These are phyloP conservation scores for Protomyces gravidus DNA, from an alignment of 1,139 yeast genomes.

Conservation along the genomic window DNA sequence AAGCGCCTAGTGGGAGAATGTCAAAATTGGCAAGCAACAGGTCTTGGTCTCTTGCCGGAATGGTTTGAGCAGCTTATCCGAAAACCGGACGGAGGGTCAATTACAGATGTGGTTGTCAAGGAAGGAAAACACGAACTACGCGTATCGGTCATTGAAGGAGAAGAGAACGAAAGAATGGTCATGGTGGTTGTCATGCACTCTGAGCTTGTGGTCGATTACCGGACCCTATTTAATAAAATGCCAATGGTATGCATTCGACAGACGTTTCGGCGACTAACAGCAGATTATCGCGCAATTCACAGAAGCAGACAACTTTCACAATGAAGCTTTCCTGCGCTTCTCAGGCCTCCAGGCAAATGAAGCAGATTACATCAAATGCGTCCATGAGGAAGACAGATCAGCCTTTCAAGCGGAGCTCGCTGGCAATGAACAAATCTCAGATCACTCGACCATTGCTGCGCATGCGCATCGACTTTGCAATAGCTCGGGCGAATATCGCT, in stretches of 20 bases:
- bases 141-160: neutral
- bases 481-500: constrained; percentile 39
- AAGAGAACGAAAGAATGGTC: neutral
- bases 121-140: neutral
- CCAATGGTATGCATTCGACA: neutral
- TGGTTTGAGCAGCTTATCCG: neutral
- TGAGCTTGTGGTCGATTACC: constrained; percentile 12
- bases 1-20: neutral
- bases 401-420: neutral
- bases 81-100: no score
- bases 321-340: constrained; percentile 9
- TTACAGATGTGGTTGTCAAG: neutral
- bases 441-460: neutral
- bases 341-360: constrained; percentile 1
- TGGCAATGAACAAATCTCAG: neutral
- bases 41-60: neutral
- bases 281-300: constrained; percentile 15
- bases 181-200: constrained; percentile 3
- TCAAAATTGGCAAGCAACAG: neutral
- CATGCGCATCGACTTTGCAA: constrained; percentile 35
- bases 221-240: constrained; percentile 9
- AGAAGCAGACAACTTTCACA: constrained; percentile 15
- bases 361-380: neutral
- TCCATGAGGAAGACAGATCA: constrained; percentile 15
- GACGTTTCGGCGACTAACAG: neutral